Conservation (phyloP, 495 filamentous ascomycete species). For the Penicillium samsonianum region DNA sequence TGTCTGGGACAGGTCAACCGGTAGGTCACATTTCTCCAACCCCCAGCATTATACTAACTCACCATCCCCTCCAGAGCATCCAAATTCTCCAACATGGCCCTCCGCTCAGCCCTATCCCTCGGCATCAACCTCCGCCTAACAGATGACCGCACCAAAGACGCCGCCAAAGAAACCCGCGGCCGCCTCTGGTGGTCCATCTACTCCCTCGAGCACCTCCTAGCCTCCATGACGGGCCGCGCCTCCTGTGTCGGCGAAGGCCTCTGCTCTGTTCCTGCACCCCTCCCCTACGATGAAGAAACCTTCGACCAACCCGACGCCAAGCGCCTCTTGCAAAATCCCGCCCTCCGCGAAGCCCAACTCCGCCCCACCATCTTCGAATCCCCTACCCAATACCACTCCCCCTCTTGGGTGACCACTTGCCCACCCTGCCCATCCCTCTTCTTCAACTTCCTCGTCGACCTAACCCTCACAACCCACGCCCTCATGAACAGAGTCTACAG, state of each 20-base stretch:
- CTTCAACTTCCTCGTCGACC: constrained; percentile 48
- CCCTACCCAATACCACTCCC: constrained; percentile 5
- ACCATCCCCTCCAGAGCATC: constrained; percentile 52
- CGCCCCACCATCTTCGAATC: constrained; percentile 36
- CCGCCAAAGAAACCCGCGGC: constrained; percentile 58
- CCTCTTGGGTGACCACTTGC: constrained; percentile 28
- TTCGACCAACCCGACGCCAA: constrained; percentile 26
- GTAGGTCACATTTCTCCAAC: constrained; percentile 35
- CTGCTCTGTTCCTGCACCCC: constrained; percentile 55
- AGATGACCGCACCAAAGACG: constrained; percentile 44
- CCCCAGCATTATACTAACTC: background rate
- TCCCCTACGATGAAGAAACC: constrained; percentile 55
- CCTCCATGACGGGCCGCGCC: constrained; percentile 61
- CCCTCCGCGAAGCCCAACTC: constrained; percentile 27
- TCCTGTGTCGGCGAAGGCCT: constrained; percentile 54
- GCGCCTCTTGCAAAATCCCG: constrained; percentile 25
- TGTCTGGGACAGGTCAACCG: constrained; percentile 60
- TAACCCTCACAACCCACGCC: constrained; percentile 53
- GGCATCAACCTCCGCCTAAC: constrained; percentile 63
- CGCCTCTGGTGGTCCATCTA: constrained; percentile 68
- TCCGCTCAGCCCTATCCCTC: constrained; percentile 57
- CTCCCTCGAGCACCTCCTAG: constrained; percentile 57
- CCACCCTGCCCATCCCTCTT: constrained; percentile 43
- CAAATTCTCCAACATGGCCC: constrained; percentile 58
- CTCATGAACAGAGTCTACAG: constrained; percentile 58